Conservation (phyloP, 352 stramenopile species). For the Bremia lactucae region DNA sequence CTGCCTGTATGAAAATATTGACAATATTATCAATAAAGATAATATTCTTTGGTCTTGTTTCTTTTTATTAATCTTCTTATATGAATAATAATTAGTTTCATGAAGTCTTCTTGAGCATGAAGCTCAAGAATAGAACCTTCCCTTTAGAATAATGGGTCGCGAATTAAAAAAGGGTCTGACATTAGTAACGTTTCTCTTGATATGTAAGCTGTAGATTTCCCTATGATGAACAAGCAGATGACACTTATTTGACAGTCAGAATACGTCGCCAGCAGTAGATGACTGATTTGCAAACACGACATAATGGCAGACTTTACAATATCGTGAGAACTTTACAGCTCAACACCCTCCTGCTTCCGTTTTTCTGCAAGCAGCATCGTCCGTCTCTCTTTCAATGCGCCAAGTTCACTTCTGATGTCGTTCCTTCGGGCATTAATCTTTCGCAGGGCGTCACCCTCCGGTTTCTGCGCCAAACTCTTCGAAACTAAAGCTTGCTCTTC, state of each 20-base stretch:
- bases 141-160: no score
- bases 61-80: no score
- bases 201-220: no score
- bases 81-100: no score
- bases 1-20: no score
- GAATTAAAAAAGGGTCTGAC: no score
- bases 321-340: conserved; percentile 26
- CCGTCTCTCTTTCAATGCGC: conserved; percentile 70
- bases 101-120: no score
- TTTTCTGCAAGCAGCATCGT: conserved; percentile 72
- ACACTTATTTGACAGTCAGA: conserved; percentile 14
- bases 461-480: conserved; percentile 63
- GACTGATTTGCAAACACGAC: conserved; percentile 6
- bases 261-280: neutral
- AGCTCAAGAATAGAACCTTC: no score
- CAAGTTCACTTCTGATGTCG: conserved; percentile 78
- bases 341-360: conserved; percentile 66
- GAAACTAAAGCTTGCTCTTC: conserved; percentile 69
- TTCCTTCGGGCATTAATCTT: conserved; percentile 77
- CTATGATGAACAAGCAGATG: conserved; percentile 20
- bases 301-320: no score
- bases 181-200: no score
- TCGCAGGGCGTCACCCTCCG: conserved; percentile 65
- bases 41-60: no score
- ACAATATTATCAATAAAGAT: no score